phyloP scores from a whole-genome alignment of 2,329 filamentous ascomycete species.

The Trichoderma guizhouense region DNA sequence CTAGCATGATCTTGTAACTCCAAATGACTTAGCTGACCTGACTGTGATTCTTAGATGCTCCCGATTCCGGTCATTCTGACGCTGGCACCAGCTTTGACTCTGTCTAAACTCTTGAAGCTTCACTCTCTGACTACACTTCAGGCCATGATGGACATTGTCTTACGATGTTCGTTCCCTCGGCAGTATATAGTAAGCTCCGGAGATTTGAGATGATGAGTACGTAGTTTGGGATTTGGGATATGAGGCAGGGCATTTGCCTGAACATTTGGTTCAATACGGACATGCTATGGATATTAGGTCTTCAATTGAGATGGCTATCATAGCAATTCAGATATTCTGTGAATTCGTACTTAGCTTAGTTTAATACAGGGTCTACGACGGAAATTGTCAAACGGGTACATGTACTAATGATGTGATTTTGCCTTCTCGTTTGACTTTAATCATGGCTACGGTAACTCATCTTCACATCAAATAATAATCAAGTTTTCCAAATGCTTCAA shows the following conservation, averaged over 20 bases:
- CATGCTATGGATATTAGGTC: background rate
- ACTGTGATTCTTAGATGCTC: background rate
- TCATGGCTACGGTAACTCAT: background rate
- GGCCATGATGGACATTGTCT: background rate
- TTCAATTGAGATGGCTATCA: background rate
- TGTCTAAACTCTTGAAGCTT: background rate
- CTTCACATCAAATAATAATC: background rate
- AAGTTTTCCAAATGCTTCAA: background rate
- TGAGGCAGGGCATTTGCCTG: background rate
- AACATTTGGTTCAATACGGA: background rate
- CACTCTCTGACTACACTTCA: background rate
- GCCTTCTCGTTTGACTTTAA: background rate
- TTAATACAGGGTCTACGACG: background rate
- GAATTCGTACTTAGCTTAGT: background rate
- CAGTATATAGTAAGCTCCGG: background rate
- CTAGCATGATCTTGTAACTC: background rate
- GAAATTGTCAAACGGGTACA: background rate
- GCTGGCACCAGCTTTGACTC: conserved; percentile 12
- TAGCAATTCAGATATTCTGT: background rate
- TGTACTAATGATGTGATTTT: too few relatives aligned
- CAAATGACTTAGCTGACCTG: background rate
- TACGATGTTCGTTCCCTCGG: background rate
- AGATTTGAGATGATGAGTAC: background rate
- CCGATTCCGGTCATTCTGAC: conserved; percentile 7
- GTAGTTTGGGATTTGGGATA: background rate